Evolutionary conservation across 2,329 filamentous ascomycete genomes (phyloP).

Genomic region (Cucurbitaria berberidis): DNA sequence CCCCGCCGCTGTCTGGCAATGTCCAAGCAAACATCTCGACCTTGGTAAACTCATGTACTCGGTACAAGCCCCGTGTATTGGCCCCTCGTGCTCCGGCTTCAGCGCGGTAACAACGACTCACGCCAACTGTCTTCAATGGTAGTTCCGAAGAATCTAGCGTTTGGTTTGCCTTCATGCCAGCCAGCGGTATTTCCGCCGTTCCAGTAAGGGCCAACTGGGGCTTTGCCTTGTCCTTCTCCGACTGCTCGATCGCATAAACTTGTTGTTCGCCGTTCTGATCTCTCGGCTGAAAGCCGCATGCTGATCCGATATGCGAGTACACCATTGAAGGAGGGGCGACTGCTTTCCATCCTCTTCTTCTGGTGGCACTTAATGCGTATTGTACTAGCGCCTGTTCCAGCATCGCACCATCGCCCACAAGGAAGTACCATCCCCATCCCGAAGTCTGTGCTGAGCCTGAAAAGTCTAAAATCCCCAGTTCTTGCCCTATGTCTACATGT

Average conservation of each 20-base stretch:
- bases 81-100: constrained; percentile 90
- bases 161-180: constrained; percentile 82
- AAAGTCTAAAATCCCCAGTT: constrained; percentile 92
- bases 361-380: constrained; percentile 78
- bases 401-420: constrained; percentile 87
- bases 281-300: constrained; percentile 93
- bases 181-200: constrained; percentile 93
- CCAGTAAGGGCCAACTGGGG: constrained; percentile 79
- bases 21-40: constrained; percentile 98
- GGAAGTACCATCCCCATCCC: constrained; percentile 98
- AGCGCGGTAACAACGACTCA: constrained; percentile 92
- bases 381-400: constrained; percentile 94
- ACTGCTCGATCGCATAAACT: constrained; percentile 79
- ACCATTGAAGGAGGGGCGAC: constrained; percentile 89
- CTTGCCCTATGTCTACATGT: constrained; percentile 83
- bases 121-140: constrained; percentile 79
- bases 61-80: constrained; percentile 92
- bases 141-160: constrained; percentile 69
- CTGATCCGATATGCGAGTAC: constrained; percentile 86
- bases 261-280: constrained; percentile 92
- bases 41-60: constrained; percentile 98
- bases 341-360: constrained; percentile 75
- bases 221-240: constrained; percentile 63
- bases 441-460: constrained; percentile 77
- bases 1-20: constrained; percentile 56